Base-by-base conservation (phyloP, 1,139 yeast genomes). In the Sugiyamaella pinicola region DNA sequence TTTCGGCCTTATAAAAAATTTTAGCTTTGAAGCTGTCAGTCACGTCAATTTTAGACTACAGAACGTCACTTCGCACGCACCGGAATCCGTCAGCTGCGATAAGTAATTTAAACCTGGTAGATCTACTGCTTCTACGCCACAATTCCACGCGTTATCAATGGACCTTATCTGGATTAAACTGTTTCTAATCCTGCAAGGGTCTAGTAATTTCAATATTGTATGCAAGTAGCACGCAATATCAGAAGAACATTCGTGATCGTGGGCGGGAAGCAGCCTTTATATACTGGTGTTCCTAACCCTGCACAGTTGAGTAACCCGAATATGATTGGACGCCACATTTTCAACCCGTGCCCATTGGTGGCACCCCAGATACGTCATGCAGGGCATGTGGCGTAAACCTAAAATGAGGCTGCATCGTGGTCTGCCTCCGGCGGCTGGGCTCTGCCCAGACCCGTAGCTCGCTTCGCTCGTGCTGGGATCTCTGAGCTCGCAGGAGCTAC, bases 211-310 rank as follows among this genome's bases (percentile, higher is more conserved):
- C 12, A 34, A n/a, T 3, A n/a, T 10, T 7, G 24, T 37, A 46
- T 46, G 49, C 49, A 46, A 46, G 43, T 46, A 46, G 49, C 49
- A 46, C 49, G 49, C 49, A 46, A 46, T 46, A 19, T 37, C 37
- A 31, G 37, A 38, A 37, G 18, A 24, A 13, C 38, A 21, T 29
- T 45, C 41, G 46, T 33, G 28, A 44, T 45, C 12, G 18, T 15
- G 35, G 35, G 49, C 26, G 15, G 12, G 26, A 46, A 9, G 21
- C 4, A 19, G 42, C 2, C 29, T 29, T 46, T 46, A 37, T 46
- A 46, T 46, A 46, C 17, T 38, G 9, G 8, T 3, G 31, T 26
- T 26, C 31, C 31, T 26, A 26, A 26, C 31, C 31, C 31, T 26
- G 31, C 8, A 2, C 4, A 4, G 12, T 26, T 7, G 31, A 26